phyloP scores from a whole-genome alignment of 495 filamentous ascomycete genomes.

The Neurospora sp. region DNA sequence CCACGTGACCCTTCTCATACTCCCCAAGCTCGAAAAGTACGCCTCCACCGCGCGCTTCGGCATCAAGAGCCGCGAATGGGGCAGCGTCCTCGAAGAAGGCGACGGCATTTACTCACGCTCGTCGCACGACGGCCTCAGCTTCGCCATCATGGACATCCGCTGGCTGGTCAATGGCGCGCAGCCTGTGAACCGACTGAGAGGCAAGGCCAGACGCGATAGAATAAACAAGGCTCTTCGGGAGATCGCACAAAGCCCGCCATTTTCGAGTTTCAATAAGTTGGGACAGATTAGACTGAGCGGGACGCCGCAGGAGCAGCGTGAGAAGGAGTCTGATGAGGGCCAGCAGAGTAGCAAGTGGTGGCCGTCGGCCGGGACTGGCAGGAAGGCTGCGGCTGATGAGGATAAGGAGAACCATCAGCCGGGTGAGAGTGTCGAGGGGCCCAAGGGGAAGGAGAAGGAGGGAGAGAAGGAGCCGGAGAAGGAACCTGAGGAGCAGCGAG shows the following conservation, averaged over 20 bases:
- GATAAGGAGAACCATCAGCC: not conserved
- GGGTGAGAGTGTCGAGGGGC: not conserved
- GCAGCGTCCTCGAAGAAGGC: constrained; percentile 27
- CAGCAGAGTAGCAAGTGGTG: not conserved
- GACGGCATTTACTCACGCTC: constrained; percentile 17
- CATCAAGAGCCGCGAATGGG: constrained; percentile 68
- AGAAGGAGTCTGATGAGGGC: not conserved
- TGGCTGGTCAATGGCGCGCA: constrained; percentile 69
- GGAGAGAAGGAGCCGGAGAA: constrained; percentile 31
- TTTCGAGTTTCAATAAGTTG: not conserved
- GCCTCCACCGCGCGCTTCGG: constrained; percentile 62
- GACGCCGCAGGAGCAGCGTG: constrained; percentile 3
- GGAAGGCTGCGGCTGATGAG: not conserved
- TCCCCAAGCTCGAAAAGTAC: constrained; percentile 71
- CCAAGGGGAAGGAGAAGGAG: constrained; percentile 36
- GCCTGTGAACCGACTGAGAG: constrained; percentile 43
- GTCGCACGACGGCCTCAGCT: constrained; percentile 79
- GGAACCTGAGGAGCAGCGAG: not conserved
- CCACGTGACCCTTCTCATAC: constrained; percentile 72
- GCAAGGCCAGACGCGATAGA: constrained; percentile 36
- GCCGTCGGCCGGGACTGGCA: not conserved
- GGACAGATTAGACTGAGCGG: not conserved
- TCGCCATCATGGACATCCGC: constrained; percentile 63
- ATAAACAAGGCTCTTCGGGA: constrained; percentile 37
- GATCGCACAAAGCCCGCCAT: constrained; percentile 17